Evolutionary conservation across 306 rosid genomes (phyloP).

Genomic region (Inga oerstediana): DNA sequence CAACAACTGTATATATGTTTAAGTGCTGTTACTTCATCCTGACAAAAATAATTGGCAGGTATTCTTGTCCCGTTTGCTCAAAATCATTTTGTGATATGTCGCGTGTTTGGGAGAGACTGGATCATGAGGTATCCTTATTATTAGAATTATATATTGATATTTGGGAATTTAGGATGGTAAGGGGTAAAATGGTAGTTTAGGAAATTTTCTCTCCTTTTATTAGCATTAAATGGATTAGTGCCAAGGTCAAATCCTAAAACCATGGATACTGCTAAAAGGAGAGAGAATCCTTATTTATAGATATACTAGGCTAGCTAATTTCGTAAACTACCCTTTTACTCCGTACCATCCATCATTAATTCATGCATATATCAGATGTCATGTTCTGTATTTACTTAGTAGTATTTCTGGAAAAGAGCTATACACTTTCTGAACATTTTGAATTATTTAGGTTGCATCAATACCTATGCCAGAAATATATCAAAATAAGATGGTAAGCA

Average conservation of each 20-base stretch:
- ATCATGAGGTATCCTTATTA: conserved; percentile 50
- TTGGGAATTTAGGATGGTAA: too few relatives aligned
- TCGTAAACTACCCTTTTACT: too few relatives aligned
- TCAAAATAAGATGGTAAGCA: conserved; percentile 37
- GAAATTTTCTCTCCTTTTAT: too few relatives aligned
- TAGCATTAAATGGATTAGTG: too few relatives aligned
- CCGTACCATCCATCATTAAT: too few relatives aligned
- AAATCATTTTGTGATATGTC: conserved; percentile 80
- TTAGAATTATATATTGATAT: neutral
- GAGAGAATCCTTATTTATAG: too few relatives aligned
- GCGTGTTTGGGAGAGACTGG: conserved; percentile 64
- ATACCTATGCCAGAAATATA: conserved; percentile 39
- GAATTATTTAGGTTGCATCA: conserved; percentile 37
- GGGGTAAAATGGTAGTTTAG: too few relatives aligned
- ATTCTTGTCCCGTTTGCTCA: conserved; percentile 81
- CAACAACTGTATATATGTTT: conserved; percentile 43
- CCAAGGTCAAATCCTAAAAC: too few relatives aligned
- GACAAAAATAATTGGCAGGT: conserved; percentile 47
- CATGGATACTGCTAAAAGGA: too few relatives aligned
- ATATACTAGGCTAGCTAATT: too few relatives aligned
- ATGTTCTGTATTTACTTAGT: neutral
- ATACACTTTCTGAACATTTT: neutral
- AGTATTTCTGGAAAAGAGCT: conserved; percentile 3
- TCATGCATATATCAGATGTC: neutral
- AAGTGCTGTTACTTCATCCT: neutral